Evolutionary conservation across 768 basidiomycete genomes (phyloP).

Genomic region (Russula earlei): DNA sequence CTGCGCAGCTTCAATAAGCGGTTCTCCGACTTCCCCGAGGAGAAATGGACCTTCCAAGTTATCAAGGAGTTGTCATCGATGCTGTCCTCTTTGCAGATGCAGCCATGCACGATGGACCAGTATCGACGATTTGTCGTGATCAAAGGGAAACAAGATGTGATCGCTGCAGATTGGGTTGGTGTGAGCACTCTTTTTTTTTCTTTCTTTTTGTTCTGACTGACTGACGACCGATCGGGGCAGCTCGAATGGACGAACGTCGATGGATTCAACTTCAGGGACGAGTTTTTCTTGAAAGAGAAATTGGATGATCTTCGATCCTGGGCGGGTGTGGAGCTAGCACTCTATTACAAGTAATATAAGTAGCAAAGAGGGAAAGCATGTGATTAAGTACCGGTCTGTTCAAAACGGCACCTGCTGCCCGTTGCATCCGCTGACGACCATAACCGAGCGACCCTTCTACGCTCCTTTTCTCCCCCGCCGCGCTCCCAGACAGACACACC

Average conservation of each 20-base stretch:
- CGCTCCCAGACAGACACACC: neutral
- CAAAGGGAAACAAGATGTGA: slow-evolving; percentile 29
- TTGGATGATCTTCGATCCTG: slow-evolving; percentile 10
- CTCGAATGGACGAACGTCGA: slow-evolving; percentile 42
- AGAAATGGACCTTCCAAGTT: slow-evolving; percentile 31
- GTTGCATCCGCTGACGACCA: neutral
- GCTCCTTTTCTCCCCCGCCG: neutral
- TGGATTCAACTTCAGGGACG: slow-evolving; percentile 51
- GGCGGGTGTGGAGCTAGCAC: slow-evolving; percentile 7
- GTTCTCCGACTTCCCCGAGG: slow-evolving; percentile 29
- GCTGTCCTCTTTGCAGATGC: slow-evolving; percentile 38
- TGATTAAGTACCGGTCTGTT: slow-evolving; percentile 8
- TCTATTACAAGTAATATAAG: too few relatives aligned
- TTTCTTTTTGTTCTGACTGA: slow-evolving; percentile 1
- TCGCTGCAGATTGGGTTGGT: slow-evolving; percentile 29
- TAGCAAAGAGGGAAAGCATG: slow-evolving; percentile 10
- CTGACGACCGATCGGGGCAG: slow-evolving; percentile 27
- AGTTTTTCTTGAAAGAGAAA: slow-evolving; percentile 31
- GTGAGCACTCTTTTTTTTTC: slow-evolving; percentile 32
- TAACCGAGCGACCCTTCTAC: neutral
- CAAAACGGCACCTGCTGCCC: too few relatives aligned
- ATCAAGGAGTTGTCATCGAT: slow-evolving; percentile 34
- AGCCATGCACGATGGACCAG: slow-evolving; percentile 50
- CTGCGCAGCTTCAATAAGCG: slow-evolving; percentile 32
- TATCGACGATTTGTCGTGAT: slow-evolving; percentile 63